Conservation (phyloP, 306 rosid genomes). For the Dryas alaskensis region DNA sequence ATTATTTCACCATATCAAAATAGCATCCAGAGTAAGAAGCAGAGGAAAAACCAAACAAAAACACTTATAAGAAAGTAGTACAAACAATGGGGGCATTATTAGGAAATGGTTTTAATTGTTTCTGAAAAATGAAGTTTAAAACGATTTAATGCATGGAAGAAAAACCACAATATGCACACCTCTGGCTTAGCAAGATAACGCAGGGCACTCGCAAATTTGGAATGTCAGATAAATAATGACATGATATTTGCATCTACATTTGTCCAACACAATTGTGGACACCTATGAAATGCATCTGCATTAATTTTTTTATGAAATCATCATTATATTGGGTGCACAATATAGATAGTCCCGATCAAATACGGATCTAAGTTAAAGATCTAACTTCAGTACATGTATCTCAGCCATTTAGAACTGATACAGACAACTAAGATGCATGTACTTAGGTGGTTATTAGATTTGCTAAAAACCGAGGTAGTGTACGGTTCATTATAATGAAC, state of each 20-base stretch:
- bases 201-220: not conserved
- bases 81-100: not conserved
- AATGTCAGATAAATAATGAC: too few species aligned
- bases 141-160: not conserved
- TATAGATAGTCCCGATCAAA: not conserved
- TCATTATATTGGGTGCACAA: not conserved
- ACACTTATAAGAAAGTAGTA: too few species aligned
- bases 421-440: not conserved
- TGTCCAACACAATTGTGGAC: not conserved
- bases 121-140: not conserved
- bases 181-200: not conserved
- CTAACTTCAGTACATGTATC: not conserved
- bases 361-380: not conserved
- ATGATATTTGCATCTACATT: not conserved
- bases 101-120: not conserved
- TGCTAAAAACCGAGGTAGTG: not conserved
- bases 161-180: not conserved
- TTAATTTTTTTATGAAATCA: not conserved
- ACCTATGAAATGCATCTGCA: not conserved
- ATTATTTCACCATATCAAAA: not conserved
- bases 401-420: not conserved
- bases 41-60: too few species aligned
- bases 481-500: not conserved
- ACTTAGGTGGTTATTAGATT: not conserved
- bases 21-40: not conserved